A percentile compares a stretch with the other conserved stretches of the same genome.
Evolutionary conservation across 306 rosid genomes (phyloP).

Genomic region (Carpinus viminea): DNA sequence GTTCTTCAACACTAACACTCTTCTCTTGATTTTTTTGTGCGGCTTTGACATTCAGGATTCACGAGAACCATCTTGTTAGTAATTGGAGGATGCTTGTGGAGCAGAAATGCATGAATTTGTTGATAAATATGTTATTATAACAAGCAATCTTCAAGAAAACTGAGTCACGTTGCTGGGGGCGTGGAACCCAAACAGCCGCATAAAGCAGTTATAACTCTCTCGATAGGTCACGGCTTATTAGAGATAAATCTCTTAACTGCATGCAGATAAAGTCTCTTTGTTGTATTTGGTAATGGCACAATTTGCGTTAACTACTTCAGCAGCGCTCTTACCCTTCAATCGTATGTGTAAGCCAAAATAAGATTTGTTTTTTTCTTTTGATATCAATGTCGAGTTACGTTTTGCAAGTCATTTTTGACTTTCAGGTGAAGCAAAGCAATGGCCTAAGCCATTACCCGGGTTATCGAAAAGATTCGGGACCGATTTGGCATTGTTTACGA

Average conservation of each 20-base stretch:
- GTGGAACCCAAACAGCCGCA: constrained; percentile 36
- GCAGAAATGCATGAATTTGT: no score
- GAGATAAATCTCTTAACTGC: not conserved
- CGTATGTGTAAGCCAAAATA: constrained; percentile 23
- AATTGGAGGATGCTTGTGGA: no score
- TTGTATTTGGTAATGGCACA: constrained; percentile 29
- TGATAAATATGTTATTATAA: no score
- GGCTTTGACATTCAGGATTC: no score
- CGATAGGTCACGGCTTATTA: not conserved
- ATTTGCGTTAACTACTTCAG: constrained; percentile 47
- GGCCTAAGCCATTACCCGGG: constrained; percentile 40
- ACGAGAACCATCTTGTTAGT: no score
- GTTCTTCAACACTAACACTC: no score
- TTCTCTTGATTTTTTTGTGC: no score
- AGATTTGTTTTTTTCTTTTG: not conserved
- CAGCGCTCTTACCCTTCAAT: constrained; percentile 39
- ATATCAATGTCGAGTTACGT: not conserved
- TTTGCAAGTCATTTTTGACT: not conserved
- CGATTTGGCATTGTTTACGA: constrained; percentile 29
- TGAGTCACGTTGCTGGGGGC: not conserved
- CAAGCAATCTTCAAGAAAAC: no score
- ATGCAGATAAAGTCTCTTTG: not conserved
- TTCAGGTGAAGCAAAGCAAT: constrained; percentile 51
- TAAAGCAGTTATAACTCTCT: not conserved
- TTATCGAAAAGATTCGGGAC: constrained; percentile 32